Percentiles rank a stretch among this genome's conserved stretches.
Evolutionary conservation across 345 rosid genomes (phyloP).

Genomic region (Camelina neglecta): DNA sequence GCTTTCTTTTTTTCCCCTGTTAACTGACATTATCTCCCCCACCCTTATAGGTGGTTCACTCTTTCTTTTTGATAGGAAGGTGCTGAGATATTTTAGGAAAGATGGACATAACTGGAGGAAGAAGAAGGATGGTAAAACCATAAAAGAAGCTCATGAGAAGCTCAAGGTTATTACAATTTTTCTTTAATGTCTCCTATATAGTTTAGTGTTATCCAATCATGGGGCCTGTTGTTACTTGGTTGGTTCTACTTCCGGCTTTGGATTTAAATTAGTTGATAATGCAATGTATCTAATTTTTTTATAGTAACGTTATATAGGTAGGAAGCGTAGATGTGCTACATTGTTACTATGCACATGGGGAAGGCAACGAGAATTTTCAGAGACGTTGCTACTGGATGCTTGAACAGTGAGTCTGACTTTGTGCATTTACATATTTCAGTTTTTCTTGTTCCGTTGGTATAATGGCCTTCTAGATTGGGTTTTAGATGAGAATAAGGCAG

Average conservation of each 20-base stretch:
- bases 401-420: conserved; percentile 65
- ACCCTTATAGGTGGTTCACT: conserved; percentile 83
- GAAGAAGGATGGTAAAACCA: conserved; percentile 88
- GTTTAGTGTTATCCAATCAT: conserved; percentile 15
- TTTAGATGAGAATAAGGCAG: conserved; percentile 20
- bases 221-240: conserved; percentile 1
- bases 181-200: background rate
- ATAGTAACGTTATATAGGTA: conserved; percentile 58
- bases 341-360: conserved; percentile 98
- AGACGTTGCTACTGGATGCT: conserved; percentile 99
- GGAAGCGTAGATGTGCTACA: conserved; percentile 93
- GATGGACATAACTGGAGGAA: conserved; percentile 96
- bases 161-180: conserved; percentile 55
- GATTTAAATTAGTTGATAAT: conserved; percentile 22
- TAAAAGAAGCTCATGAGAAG: conserved; percentile 94
- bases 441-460: background rate
- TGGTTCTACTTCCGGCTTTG: conserved; percentile 17
- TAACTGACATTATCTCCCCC: conserved; percentile 41
- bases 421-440: background rate
- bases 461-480: background rate
- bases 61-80: conserved; percentile 90
- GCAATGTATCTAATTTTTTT: conserved; percentile 22
- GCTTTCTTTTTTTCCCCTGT: background rate
- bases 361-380: conserved; percentile 87
- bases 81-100: conserved; percentile 87